These are phyloP conservation scores for Yueomyces sp. DNA, from an alignment of 1,139 yeast genomes.

Conservation along the genomic window DNA sequence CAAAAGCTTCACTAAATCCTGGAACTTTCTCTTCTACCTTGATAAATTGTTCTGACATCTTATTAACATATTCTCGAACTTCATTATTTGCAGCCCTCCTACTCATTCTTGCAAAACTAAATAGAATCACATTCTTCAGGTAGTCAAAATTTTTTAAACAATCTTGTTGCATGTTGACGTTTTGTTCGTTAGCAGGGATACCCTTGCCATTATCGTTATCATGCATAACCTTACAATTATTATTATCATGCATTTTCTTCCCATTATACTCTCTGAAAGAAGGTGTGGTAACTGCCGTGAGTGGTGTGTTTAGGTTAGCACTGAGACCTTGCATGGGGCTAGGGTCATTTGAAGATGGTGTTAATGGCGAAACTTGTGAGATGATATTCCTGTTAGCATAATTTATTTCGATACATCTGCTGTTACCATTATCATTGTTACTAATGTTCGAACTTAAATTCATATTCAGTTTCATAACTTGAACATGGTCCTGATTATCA, in stretches of 20 bases:
- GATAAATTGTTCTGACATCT: conserved; percentile 28
- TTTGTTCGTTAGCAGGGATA: background rate
- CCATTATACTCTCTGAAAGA: conserved; percentile 11
- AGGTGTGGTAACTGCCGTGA: conserved; percentile 10
- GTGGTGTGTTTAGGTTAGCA: conserved; percentile 12
- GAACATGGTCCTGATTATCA: background rate
- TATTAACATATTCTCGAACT: conserved; percentile 34
- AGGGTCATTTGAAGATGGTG: conserved; percentile 3
- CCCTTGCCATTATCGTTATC: background rate
- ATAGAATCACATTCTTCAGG: conserved; percentile 27
- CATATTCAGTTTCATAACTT: no score
- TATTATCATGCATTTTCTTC: conserved; percentile 1
- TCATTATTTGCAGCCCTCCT: conserved; percentile 35
- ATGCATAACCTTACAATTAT: background rate
- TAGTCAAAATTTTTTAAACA: conserved; percentile 21
- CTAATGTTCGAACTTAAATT: no score
- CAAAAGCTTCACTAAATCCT: conserved; percentile 52
- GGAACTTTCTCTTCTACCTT: conserved; percentile 42
- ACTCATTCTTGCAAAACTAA: conserved; percentile 33
- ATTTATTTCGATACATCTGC: no score
- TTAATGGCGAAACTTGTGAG: conserved; percentile 1
- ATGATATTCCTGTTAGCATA: no score
- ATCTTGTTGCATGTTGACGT: background rate
- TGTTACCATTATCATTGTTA: no score
- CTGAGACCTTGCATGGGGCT: conserved; percentile 3